phyloP scores from a whole-genome alignment of 371 early-diverging fungal genomes.

The Neoconidiobolus thromboides region DNA sequence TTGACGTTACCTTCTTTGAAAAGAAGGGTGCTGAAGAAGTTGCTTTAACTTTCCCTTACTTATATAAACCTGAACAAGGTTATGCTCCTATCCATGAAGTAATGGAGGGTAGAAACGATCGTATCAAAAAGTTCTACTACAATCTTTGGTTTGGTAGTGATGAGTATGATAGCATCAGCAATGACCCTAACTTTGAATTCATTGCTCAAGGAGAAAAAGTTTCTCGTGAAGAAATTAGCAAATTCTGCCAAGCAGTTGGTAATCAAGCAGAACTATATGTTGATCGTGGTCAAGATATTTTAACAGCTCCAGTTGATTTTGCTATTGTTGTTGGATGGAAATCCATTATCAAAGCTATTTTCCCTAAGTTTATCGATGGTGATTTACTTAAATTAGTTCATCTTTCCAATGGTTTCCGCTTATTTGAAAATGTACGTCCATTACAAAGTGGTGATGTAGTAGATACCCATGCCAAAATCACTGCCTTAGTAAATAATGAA shows the following conservation, averaged over 20 bases:
- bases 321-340: conserved; percentile 89
- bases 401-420: conserved; percentile 81
- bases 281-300: conserved; percentile 31
- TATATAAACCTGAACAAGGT: conserved; percentile 59
- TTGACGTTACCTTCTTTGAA: conserved; percentile 52
- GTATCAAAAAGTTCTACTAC: conserved; percentile 83
- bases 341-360: conserved; percentile 79
- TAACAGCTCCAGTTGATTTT: conserved; percentile 82
- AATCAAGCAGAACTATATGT: conserved; percentile 80
- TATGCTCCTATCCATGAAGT: conserved; percentile 79
- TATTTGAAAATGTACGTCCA: conserved; percentile 56
- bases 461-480: conserved; percentile 50
- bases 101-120: conserved; percentile 80
- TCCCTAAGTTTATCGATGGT: conserved; percentile 86
- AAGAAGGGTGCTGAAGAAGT: conserved; percentile 29
- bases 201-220: conserved; percentile 41
- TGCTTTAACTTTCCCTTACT: conserved; percentile 55
- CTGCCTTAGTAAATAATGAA: conserved; percentile 62
- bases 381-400: conserved; percentile 84
- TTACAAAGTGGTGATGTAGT: conserved; percentile 71
- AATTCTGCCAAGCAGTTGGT: conserved; percentile 75
- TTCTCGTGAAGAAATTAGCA: conserved; percentile 37
- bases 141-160: conserved; percentile 64
- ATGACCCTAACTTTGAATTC: conserved; percentile 34
- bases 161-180: conserved; percentile 22